Conservation (phyloP, 75 land plant genomes). For the Azolla pinnata region DNA sequence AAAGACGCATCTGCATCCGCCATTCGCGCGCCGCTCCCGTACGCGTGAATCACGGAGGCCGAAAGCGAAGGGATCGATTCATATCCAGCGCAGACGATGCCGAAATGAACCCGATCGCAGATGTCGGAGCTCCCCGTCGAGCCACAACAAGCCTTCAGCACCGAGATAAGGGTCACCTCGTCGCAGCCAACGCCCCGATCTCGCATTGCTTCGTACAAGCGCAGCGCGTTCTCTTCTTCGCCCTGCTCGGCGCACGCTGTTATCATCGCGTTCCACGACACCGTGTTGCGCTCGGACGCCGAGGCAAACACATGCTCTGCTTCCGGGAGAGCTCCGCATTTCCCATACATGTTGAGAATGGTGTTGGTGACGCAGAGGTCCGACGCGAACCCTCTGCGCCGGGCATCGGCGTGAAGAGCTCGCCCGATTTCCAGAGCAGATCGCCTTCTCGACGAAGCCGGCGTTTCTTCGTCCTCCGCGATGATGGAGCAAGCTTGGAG, state of each 20-base stretch:
- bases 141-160: constrained; percentile 11
- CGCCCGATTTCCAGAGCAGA: constrained; percentile 1
- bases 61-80: not conserved
- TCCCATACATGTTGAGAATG: constrained; percentile 23
- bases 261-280: constrained; percentile 23
- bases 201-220: not conserved
- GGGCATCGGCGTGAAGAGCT: constrained; percentile 12
- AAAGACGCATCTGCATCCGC: constrained; percentile 3
- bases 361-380: constrained; percentile 13
- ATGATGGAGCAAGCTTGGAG: constrained; percentile 23
- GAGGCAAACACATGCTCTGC: constrained; percentile 20
- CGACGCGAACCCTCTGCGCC: constrained; percentile 8
- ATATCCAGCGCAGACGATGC: not conserved
- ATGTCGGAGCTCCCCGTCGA: not conserved
- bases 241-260: constrained; percentile 22
- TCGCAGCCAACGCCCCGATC: constrained; percentile 11
- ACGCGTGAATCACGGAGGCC: not conserved
- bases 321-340: constrained; percentile 16
- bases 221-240: constrained; percentile 1
- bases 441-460: constrained; percentile 5
- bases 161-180: not conserved
- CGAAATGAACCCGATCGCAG: not conserved
- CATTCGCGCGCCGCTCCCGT: not conserved
- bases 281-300: not conserved
- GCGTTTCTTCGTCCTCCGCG: constrained; percentile 8